Base-by-base conservation (phyloP, 176 grass and related monocot species). In the maize (Zea mays) region DNA sequence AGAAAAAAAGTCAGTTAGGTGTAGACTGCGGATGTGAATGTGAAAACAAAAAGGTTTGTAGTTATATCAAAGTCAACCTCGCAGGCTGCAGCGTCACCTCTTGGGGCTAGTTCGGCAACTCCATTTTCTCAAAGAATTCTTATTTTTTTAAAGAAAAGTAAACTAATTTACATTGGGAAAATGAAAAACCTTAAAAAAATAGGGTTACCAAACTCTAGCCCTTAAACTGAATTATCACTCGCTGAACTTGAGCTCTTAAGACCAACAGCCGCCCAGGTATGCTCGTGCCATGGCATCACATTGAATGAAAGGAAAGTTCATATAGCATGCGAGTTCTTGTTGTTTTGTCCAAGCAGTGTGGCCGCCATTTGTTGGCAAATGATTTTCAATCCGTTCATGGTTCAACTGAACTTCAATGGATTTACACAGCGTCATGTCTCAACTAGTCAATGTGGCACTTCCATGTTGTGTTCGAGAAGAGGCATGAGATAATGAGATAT, bases 221-320 rank as follows among this genome's bases (percentile, higher is more conserved):
- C 27, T 27, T 27, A 27, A 27, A 27, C 27, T 27, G 27, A 27
- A 27, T 1, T 27, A 27, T 27, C 27, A 27, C 27, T 69, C 44
- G 75, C 75, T 83, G 86, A 83, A 69, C 33, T 82, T 77, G 66
- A 45, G 20, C 82, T 52, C 51, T 71, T 39, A 39, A 39, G 38
- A 43, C 55, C 43, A 71, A 21, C 21, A 52, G 66, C 13, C 17
- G 19, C 50, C 36, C 54, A 62, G 45, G 44, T 43, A 10, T 42
- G 44, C 52, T 16, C 19, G 4, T 35, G 48, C 2, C 20, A 57
- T 76, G 37, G 12, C 75, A 8, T 83, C 86, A 39, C 5, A 17
- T 20, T 10, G 86, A 84, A 27, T 27, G 27, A 74, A 83, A 43
- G 2, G 69, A 74, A 79, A 69, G 54, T 62, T 79, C 37, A 10